phyloP scores from a whole-genome alignment of 768 basidiomycete genomes.

The Pleurotus platypus region DNA sequence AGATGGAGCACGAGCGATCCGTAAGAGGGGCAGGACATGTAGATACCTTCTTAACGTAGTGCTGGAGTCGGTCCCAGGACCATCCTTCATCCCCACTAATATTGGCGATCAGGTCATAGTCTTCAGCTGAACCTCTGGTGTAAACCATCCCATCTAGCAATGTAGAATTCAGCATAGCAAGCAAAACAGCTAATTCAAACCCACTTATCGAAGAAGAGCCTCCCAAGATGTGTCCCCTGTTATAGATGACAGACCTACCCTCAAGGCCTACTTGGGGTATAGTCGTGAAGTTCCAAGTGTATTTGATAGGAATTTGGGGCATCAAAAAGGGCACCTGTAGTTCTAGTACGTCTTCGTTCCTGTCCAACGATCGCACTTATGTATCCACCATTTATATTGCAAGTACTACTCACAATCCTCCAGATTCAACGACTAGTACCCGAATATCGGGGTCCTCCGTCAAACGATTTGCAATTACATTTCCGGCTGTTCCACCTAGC shows the following conservation, averaged over 20 bases:
- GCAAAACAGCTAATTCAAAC: background rate
- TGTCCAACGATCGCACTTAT: background rate
- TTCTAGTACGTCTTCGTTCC: conserved; percentile 14
- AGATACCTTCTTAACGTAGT: conserved; percentile 23
- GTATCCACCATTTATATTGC: background rate
- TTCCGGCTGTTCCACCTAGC: conserved; percentile 24
- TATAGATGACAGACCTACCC: conserved; percentile 14
- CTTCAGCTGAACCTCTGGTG: conserved; percentile 21
- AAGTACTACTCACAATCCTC: conserved; percentile 11
- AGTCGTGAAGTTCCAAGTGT: conserved; percentile 24
- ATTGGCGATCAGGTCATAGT: conserved; percentile 20
- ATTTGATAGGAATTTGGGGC: conserved; percentile 5
- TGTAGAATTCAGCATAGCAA: background rate
- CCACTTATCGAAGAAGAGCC: conserved; percentile 26
- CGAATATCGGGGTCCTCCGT: conserved; percentile 17
- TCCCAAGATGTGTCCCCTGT: conserved; percentile 18
- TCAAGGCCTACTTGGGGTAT: conserved; percentile 16
- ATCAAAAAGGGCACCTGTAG: conserved; percentile 11
- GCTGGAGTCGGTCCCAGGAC: conserved; percentile 23
- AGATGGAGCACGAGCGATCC: background rate
- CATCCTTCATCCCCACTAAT: conserved; percentile 23
- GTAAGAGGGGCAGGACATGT: conserved; percentile 20
- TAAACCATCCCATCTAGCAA: conserved; percentile 21
- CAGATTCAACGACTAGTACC: conserved; percentile 23
- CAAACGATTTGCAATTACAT: conserved; percentile 22